phyloP scores from a whole-genome alignment of 495 filamentous ascomycete genomes.

The Talaromyces borbonicus region DNA sequence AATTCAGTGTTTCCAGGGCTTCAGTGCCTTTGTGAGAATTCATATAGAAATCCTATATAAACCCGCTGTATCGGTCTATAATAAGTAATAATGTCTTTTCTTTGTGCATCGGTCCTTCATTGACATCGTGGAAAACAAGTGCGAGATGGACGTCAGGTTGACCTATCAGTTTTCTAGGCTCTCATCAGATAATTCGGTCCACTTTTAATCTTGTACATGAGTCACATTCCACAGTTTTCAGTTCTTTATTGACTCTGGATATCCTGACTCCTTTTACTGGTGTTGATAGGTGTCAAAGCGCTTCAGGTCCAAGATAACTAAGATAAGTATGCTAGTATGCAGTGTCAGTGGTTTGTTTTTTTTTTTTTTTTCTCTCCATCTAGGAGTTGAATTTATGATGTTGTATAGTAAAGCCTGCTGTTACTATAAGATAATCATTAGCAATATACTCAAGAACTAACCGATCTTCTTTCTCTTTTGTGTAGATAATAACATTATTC shows the following conservation, averaged over 20 bases:
- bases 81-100: slow-evolving; percentile 3
- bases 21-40: background rate
- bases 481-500: background rate
- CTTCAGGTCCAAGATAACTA: slow-evolving; percentile 4
- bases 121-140: slow-evolving; percentile 1
- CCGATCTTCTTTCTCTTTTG: background rate
- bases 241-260: background rate
- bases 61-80: background rate
- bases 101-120: background rate
- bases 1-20: background rate
- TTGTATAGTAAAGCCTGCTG: background rate
- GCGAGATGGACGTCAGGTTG: background rate
- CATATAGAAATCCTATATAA: slow-evolving; percentile 3
- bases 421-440: background rate
- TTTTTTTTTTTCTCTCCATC: slow-evolving; percentile 4
- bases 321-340: background rate
- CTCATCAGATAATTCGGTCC: slow-evolving; percentile 1
- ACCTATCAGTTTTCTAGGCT: slow-evolving; percentile 2
- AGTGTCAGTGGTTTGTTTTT: background rate
- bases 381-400: slow-evolving; percentile 1
- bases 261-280: background rate
- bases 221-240: background rate
- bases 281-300: slow-evolving; percentile 1
- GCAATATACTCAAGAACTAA: slow-evolving; percentile 2
- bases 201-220: background rate